Evolutionary conservation across 2,329 filamentous ascomycete species (phyloP), one percentile per base, ranked within the genome.

Genomic region (Blastomyces parvus): DNA sequence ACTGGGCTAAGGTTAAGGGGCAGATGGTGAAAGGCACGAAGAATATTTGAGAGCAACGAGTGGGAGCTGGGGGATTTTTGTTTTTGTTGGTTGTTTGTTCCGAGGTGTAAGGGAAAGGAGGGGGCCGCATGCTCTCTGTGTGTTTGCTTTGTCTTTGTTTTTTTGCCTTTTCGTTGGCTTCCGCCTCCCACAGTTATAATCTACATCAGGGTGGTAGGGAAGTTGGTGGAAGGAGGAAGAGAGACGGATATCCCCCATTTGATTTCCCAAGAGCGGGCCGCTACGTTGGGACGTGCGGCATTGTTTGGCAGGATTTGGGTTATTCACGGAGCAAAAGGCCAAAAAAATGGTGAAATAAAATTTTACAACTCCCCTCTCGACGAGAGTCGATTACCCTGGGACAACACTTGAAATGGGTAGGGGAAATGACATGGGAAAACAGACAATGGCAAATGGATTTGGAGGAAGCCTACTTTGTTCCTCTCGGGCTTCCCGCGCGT

Each of bases 1-100:
- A 97, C 78, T 99, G 94, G 94, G 82, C 83, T 25, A 87, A 95
- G 75, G 94, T 99, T 48, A 88, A 89, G 73, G 93, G 93, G 4
- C 86, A 87, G 64, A 86, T 88, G 38, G 88, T 97, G 70, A 90
- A 90, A 64, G 86, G 86, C 61, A 92, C 91, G 70, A 97, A 94
- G 77, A 91, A 97, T 73, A 74, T 77, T 71, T 84, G 75, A 82
- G 22, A 30, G 38, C 6, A 2, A 25, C 3, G 44, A 4, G n/a
- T 7, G n/a, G 25, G n/a, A 8, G 22, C 7, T 4, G 11, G 46
- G 22, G 22, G 9, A 2, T 52, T 36, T 36, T 30, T 30, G 2
- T 2, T 30, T 30, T 30, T 36, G 9, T 36, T 9, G 33, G 33
- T 36, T 11, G 1, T 9, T 36, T 36, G 33, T 36, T 36, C 33